phyloP scores from a whole-genome alignment of 2,329 filamentous ascomycete species.

The Trichoderma oligosporum region DNA sequence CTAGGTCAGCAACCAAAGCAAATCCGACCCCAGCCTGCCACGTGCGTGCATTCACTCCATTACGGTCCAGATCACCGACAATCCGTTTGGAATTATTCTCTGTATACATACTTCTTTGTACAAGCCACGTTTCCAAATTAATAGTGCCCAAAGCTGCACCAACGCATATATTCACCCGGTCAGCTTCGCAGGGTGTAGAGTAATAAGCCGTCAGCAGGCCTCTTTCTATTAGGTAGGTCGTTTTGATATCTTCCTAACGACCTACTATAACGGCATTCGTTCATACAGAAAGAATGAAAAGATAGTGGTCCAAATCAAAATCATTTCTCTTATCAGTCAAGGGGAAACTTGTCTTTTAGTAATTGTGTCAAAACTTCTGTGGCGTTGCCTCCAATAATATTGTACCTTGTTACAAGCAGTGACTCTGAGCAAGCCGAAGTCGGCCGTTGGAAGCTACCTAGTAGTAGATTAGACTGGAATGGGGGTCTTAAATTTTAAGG shows the following conservation, averaged over 20 bases:
- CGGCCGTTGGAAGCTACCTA: conserved; percentile 21
- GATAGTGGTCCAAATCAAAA: not conserved
- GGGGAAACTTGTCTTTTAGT: conserved; percentile 9
- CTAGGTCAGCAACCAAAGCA: no score
- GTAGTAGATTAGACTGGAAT: not conserved
- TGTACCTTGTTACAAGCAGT: not conserved
- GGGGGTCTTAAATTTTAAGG: conserved; percentile 7
- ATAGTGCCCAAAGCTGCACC: not conserved
- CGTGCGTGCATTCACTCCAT: not conserved
- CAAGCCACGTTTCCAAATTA: conserved; percentile 2
- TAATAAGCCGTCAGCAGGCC: conserved; percentile 7
- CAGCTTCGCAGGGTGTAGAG: not conserved
- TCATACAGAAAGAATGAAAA: not conserved
- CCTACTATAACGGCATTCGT: not conserved
- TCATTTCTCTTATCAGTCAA: conserved; percentile 13
- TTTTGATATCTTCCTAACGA: not conserved
- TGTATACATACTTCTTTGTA: not conserved
- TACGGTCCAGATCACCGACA: not conserved
- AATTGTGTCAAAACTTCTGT: not conserved
- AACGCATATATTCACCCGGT: not conserved
- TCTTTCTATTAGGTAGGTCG: conserved; percentile 13
- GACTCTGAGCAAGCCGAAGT: conserved; percentile 23
- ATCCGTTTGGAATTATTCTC: not conserved
- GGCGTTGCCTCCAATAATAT: conserved; percentile 18
- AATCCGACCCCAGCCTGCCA: not conserved